phyloP scores from a whole-genome alignment of 192 early-diverging fungal genomes.

The Gorgonomyces haynaldii region DNA sequence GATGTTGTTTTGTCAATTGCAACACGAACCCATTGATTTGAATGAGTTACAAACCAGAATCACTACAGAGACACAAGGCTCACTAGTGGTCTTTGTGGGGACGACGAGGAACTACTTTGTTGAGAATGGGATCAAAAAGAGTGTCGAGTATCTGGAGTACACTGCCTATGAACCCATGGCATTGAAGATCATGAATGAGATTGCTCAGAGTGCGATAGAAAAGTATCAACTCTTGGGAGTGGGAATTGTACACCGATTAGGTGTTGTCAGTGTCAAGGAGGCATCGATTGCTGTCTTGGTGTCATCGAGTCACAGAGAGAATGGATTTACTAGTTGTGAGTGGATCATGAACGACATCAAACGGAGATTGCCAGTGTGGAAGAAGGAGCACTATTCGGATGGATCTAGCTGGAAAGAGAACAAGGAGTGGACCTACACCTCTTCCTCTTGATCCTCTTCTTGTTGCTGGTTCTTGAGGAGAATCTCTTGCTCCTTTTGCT shows the following conservation, averaged over 20 bases:
- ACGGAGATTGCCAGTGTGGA: slow-evolving; percentile 80
- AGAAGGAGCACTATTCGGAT: slow-evolving; percentile 78
- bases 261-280: slow-evolving; percentile 66
- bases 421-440: slow-evolving; percentile 11
- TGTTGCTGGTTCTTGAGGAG: too few relatives aligned
- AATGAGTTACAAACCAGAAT: too few relatives aligned
- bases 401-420: slow-evolving; percentile 67
- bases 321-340: slow-evolving; percentile 60
- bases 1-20: too few relatives aligned
- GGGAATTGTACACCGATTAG: slow-evolving; percentile 69
- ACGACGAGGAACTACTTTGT: too few relatives aligned
- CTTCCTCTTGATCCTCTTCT: slow-evolving; percentile 19
- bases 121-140: background rate
- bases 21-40: too few relatives aligned
- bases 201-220: slow-evolving; percentile 52
- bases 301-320: slow-evolving; percentile 65
- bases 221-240: slow-evolving; percentile 57
- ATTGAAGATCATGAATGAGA: slow-evolving; percentile 45
- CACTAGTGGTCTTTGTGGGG: too few relatives aligned
- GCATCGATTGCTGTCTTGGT: slow-evolving; percentile 72
- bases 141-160: slow-evolving; percentile 50
- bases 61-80: too few relatives aligned
- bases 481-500: slow-evolving; percentile 36
- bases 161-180: slow-evolving; percentile 85
- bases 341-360: slow-evolving; percentile 91